Evolutionary conservation across 495 filamentous ascomycete species (phyloP), one percentile per base, ranked within the genome.

Genomic region (Penicillium cinerascens): DNA sequence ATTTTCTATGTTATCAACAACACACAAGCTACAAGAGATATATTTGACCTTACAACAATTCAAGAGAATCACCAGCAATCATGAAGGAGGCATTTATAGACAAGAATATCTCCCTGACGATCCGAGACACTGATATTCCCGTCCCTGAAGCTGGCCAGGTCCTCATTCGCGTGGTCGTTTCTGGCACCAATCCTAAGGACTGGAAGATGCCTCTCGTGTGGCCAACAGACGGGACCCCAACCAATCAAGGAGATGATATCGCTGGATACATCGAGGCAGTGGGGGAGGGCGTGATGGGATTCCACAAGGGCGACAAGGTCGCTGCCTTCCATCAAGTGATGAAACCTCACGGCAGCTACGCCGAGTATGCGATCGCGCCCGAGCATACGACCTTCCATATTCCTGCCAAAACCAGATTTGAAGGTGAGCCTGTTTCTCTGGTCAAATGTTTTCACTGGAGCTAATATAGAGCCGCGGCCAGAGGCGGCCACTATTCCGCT

Each of bases 151-250:
- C 75, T 2, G 77, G 83, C 52, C 80, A 92, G 54, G 73, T 91
- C 23, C 75, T 91, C 9, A 89, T 87, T 58, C 81, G 82, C 51
- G 85, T 90, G 29, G 69, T 86, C 7, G 80, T 85, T n/a, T 79
- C 76, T 41, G 86, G 84, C 15, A 83, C 78, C 17, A 91, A 92
- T 60, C 89, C 88, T 4, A 92, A 91, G 60, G 88, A 91, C 70
- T 88, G 85, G 86, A 88, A 86, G 58, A 51, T 66, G 1, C 29
- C 29, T 33, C 10, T 10, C 29, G 11, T 1, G 29, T 33, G 29
- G 29, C 29, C 29, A 33, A 13, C 8, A 15, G 29, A 33, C 11
- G 29, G 29, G 2, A 9, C 36, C n/a, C 29, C 29, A 1, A 33
- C 29, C 11, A 33, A 33, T 13, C 29, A 33, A 33, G 29, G 29